These are phyloP conservation scores for Hemileccinum hortonii DNA, from an alignment of 1,284 basidiomycete genomes.

Conservation along the genomic window DNA sequence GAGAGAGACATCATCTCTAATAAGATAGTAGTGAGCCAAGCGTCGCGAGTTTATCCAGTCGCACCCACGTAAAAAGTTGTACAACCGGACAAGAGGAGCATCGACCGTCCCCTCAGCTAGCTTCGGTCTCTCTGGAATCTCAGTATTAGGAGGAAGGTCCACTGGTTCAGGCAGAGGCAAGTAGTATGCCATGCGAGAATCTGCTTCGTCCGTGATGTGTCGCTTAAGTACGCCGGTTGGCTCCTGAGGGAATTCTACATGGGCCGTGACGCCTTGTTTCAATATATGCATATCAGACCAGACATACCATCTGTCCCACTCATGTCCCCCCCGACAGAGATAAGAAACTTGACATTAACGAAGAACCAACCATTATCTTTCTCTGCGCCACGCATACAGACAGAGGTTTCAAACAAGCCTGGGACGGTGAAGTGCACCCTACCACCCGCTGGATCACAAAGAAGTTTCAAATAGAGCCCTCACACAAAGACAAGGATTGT, in stretches of 20 bases:
- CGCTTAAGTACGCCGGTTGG: constrained; percentile 64
- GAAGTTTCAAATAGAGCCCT: constrained; percentile 17
- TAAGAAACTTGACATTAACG: constrained; percentile 72
- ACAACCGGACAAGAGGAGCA: constrained; percentile 74
- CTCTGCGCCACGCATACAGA: constrained; percentile 70
- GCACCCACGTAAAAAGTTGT: constrained; percentile 75
- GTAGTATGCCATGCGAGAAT: constrained; percentile 63
- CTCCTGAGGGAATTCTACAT: constrained; percentile 65
- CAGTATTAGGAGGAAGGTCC: constrained; percentile 41
- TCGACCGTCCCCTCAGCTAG: constrained; percentile 63
- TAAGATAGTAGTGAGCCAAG: constrained; percentile 3
- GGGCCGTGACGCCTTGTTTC: background rate
- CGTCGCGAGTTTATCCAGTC: background rate
- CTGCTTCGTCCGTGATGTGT: constrained; percentile 70
- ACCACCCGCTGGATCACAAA: constrained; percentile 56
- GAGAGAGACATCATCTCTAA: constrained; percentile 82
- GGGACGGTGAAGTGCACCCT: constrained; percentile 74
- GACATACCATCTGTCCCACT: constrained; percentile 65
- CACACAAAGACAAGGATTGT: constrained; percentile 8
- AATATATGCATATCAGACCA: background rate
- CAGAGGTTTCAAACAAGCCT: constrained; percentile 72
- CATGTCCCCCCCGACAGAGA: constrained; percentile 70
- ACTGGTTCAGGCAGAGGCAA: constrained; percentile 47
- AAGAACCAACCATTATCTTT: constrained; percentile 80
- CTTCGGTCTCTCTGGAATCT: constrained; percentile 50